phyloP scores from a whole-genome alignment of 208 protist species.

The Wallacemonas rigidus region DNA sequence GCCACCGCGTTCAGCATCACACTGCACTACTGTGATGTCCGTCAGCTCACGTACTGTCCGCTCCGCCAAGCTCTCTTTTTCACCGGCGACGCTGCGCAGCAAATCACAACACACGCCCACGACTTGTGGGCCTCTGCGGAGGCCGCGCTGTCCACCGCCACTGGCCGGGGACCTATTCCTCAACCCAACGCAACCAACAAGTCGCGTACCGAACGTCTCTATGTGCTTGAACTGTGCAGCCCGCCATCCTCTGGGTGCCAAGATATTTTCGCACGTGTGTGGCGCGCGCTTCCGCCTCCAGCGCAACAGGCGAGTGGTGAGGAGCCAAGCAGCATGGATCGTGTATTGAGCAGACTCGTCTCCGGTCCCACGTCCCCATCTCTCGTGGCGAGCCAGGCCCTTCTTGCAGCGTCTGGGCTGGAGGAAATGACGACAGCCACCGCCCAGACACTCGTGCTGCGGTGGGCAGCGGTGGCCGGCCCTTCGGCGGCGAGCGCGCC shows the following conservation, averaged over 20 bases:
- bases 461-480: neutral
- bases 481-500: neutral
- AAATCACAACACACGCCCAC: neutral
- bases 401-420: neutral
- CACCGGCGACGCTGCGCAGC: neutral
- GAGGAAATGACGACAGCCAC: neutral
- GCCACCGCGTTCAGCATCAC: conserved; percentile 56
- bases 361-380: neutral
- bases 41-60: conserved; percentile 14
- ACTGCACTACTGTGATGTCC: conserved; percentile 36
- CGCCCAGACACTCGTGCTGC: neutral
- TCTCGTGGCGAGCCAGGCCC: neutral
- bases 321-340: neutral
- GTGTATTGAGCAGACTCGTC: neutral
- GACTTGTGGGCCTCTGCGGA: neutral
- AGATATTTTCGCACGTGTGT: neutral
- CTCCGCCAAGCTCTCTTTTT: neutral
- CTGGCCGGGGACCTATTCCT: conserved; percentile 5
- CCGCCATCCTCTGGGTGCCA: neutral
- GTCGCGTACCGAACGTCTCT: neutral
- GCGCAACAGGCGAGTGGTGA: neutral
- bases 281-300: neutral
- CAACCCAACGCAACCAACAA: neutral
- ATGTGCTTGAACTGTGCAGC: neutral
- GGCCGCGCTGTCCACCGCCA: neutral